A percentile compares a stretch with the other conserved stretches of the same genome.
Conservation (phyloP, 345 rosid species). For the Geranium brycei region DNA sequence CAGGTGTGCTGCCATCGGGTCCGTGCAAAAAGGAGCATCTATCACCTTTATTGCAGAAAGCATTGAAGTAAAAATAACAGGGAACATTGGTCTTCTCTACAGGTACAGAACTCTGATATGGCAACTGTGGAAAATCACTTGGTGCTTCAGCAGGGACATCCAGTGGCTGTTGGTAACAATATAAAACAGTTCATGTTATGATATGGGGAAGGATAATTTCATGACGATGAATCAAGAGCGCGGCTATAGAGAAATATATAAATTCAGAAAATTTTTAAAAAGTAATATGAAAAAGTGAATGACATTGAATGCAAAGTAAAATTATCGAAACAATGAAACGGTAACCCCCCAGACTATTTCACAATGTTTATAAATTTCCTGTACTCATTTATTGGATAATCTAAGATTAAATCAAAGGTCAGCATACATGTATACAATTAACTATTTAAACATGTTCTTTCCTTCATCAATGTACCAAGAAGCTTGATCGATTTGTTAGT, state of each 20-base stretch:
- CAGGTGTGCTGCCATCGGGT: constrained; percentile 12
- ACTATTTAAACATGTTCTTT: not conserved
- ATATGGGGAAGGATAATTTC: not conserved
- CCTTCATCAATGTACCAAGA: not conserved
- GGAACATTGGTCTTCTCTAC: constrained; percentile 24
- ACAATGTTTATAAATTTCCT: too few relatives aligned
- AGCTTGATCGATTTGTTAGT: too few relatives aligned
- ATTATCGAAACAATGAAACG: not conserved
- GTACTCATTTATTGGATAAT: too few relatives aligned
- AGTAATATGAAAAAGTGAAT: not conserved
- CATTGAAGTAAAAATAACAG: constrained; percentile 40
- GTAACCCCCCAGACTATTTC: not conserved
- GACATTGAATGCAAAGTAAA: not conserved
- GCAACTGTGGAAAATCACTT: constrained; percentile 14
- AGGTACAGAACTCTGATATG: constrained; percentile 10
- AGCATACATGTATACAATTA: too few relatives aligned
- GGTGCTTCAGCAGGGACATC: constrained; percentile 24
- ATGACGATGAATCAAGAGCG: not conserved
- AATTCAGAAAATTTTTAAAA: too few relatives aligned
- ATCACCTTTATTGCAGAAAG: constrained; percentile 41
- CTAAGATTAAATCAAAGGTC: too few relatives aligned
- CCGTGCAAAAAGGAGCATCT: constrained; percentile 40
- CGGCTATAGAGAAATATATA: not conserved
- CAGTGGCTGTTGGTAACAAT: constrained; percentile 31
- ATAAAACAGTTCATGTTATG: not conserved